These are phyloP conservation scores for Magnolia officinalis DNA, from an alignment of 164 flowering plant genomes.

Conservation along the genomic window DNA sequence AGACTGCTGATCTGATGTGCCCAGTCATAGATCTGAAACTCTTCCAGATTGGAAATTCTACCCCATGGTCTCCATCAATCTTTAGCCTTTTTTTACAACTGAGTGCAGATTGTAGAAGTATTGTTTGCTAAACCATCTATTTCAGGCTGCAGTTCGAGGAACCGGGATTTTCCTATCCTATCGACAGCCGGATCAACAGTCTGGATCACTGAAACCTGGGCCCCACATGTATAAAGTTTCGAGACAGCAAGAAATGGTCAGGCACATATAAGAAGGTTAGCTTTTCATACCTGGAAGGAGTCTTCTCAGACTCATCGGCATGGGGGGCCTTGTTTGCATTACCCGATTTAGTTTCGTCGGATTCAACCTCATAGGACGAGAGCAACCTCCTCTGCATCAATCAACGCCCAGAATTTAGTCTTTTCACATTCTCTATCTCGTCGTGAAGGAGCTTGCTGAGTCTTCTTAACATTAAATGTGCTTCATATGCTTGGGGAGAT, in stretches of 20 bases:
- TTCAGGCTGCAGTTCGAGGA: background rate
- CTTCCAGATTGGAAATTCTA: background rate
- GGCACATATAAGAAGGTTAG: background rate
- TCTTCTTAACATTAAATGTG: background rate
- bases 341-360: conserved; percentile 27
- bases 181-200: background rate
- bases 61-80: too few species aligned
- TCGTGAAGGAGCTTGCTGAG: background rate
- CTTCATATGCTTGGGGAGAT: background rate
- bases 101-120: too few species aligned
- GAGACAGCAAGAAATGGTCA: background rate
- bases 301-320: conserved; percentile 16
- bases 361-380: conserved; percentile 57
- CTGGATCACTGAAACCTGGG: background rate
- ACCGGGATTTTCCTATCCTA: background rate
- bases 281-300: conserved; percentile 15
- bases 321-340: conserved; percentile 10
- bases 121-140: background rate
- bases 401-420: background rate
- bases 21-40: background rate
- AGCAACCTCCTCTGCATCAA: conserved; percentile 62
- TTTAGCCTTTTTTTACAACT: too few species aligned
- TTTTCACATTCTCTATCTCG: background rate
- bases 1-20: background rate
- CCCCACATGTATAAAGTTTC: background rate